Evolutionary conservation across 2,329 filamentous ascomycete species (phyloP).

Genomic region (Cordyceps pruinosa): DNA sequence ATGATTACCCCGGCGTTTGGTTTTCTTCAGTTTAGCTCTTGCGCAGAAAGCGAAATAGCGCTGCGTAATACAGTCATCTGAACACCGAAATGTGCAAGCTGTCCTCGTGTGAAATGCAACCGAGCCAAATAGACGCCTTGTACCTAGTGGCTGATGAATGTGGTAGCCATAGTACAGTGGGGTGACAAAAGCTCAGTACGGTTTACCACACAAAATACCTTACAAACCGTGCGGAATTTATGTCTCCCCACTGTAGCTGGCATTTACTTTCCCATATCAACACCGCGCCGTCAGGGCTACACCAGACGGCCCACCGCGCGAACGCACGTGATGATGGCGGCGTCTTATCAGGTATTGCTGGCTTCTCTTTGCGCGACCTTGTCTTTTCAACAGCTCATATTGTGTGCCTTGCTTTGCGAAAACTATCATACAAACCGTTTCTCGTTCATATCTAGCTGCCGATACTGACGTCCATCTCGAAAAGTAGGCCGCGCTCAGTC

Average conservation of each 20-base stretch:
- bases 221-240: too few relatives aligned
- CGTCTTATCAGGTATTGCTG: conserved; percentile 7
- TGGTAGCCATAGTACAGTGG: too few relatives aligned
- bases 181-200: too few relatives aligned
- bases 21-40: conserved; percentile 13
- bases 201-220: too few relatives aligned
- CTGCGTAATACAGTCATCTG: conserved; percentile 13
- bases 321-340: conserved; percentile 23
- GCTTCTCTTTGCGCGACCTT: not conserved
- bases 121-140: too few relatives aligned
- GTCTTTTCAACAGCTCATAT: not conserved
- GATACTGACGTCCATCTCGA: too few relatives aligned
- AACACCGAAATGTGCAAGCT: conserved; percentile 1
- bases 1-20: conserved; percentile 12
- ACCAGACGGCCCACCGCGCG: conserved; percentile 15
- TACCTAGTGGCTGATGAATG: not conserved
- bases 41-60: conserved; percentile 13
- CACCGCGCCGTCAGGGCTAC: not conserved
- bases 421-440: too few relatives aligned
- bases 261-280: not conserved
- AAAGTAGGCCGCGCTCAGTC: not conserved
- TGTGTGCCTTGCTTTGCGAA: not conserved
- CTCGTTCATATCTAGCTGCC: not conserved
- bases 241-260: too few relatives aligned
- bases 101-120: not conserved